Percentiles rank a stretch among this genome's conserved stretches.
These are phyloP conservation scores for Lepiota venenata DNA, from an alignment of 768 basidiomycete species.

Conservation along the genomic window DNA sequence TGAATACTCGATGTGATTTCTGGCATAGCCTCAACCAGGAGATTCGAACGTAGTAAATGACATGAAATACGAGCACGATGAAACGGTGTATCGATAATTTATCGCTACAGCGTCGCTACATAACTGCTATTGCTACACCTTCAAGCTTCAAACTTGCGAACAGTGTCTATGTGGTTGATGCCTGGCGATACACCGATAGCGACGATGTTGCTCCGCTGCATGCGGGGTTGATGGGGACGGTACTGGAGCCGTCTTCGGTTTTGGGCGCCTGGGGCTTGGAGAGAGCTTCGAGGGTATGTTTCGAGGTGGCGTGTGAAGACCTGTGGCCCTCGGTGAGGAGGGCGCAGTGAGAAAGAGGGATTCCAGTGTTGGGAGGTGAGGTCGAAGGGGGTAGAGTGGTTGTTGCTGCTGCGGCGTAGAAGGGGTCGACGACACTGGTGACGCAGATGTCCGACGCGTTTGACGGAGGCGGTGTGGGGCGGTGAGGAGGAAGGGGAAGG, in stretches of 20 bases:
- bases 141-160: too few species aligned
- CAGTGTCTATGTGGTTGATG: conserved; percentile 66
- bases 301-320: conserved; percentile 79
- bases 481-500: conserved; percentile 77
- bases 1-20: conserved; percentile 25
- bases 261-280: conserved; percentile 44
- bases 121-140: too few species aligned
- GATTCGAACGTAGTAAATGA: conserved; percentile 15
- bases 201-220: conserved; percentile 71
- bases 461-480: conserved; percentile 78
- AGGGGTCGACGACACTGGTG: conserved; percentile 81
- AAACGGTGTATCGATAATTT: too few species aligned
- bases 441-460: conserved; percentile 89
- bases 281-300: conserved; percentile 77
- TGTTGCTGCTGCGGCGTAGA: conserved; percentile 69
- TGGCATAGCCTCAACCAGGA: conserved; percentile 26
- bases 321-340: conserved; percentile 61
- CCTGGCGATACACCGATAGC: conserved; percentile 74
- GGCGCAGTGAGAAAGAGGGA: conserved; percentile 24
- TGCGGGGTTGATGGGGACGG: conserved; percentile 33
- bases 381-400: conserved; percentile 15
- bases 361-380: conserved; percentile 17
- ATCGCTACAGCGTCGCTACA: too few species aligned
- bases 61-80: too few species aligned
- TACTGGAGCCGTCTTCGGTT: conserved; percentile 29